Percentiles rank a stretch among this genome's conserved stretches.
These are phyloP conservation scores for Cladosporium sp. DNA, from an alignment of 2,329 filamentous ascomycete genomes.

Conservation along the genomic window DNA sequence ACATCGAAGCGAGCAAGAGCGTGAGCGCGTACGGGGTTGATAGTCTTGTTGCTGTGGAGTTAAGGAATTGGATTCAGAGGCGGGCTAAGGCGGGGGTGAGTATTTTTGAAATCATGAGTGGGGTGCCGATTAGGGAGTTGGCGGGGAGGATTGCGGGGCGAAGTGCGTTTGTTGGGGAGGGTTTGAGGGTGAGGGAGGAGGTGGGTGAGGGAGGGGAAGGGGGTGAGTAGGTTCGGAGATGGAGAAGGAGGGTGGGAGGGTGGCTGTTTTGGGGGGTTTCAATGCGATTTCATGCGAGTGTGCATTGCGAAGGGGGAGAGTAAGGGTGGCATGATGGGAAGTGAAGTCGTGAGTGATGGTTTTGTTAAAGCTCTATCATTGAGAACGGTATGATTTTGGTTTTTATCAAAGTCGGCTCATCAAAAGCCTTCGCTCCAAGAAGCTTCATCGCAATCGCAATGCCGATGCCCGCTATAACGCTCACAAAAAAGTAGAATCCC, in stretches of 20 bases:
- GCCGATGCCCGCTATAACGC: constrained; percentile 1
- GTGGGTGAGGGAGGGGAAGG: not conserved
- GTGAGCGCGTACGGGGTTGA: constrained; percentile 25
- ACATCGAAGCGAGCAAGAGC: not conserved
- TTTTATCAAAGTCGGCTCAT: no score
- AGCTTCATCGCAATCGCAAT: no score
- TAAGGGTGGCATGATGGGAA: no score
- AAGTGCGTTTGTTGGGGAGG: not conserved
- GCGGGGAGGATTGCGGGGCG: not conserved
- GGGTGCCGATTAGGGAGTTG: not conserved
- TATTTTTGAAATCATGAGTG: constrained; percentile 1
- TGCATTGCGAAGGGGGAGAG: not conserved
- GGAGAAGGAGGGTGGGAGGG: not conserved
- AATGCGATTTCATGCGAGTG: no score
- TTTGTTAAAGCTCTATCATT: no score
- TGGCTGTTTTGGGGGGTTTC: not conserved
- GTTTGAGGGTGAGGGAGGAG: not conserved
- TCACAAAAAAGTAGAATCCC: not conserved
- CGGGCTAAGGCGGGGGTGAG: not conserved
- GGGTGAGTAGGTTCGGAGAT: not conserved
- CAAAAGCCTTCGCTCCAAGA: no score
- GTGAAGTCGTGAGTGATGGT: no score
- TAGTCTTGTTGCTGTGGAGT: constrained; percentile 33
- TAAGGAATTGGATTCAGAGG: constrained; percentile 3
- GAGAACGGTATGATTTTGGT: no score